Conservation (phyloP, 2,329 filamentous ascomycete genomes). For the Aspergillus fructus region DNA sequence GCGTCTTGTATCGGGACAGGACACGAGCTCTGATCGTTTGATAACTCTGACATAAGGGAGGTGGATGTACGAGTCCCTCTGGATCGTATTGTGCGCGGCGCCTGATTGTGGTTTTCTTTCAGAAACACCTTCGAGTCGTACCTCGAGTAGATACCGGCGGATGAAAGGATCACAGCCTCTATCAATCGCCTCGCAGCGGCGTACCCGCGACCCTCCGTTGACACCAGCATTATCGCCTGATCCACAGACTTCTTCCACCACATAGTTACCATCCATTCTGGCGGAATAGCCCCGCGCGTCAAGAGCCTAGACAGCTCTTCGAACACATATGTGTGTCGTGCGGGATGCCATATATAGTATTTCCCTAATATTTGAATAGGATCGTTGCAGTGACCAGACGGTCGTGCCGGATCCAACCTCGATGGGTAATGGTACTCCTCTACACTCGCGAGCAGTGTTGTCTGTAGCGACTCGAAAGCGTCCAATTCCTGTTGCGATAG, state of each 20-base stretch:
- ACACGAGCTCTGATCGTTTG: conserved; percentile 20
- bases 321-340: conserved; percentile 31
- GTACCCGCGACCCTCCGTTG: conserved; percentile 33
- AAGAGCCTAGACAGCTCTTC: conserved; percentile 37
- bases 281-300: conserved; percentile 30
- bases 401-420: conserved; percentile 24
- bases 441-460: conserved; percentile 31
- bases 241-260: conserved; percentile 38
- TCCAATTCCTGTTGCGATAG: conserved; percentile 33
- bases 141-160: conserved; percentile 19
- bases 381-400: conserved; percentile 22
- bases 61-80: conserved; percentile 22
- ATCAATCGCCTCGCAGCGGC: conserved; percentile 32
- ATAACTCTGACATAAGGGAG: conserved; percentile 1
- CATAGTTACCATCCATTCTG: conserved; percentile 43
- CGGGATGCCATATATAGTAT: conserved; percentile 25
- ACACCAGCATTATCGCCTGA: conserved; percentile 37
- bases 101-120: not conserved
- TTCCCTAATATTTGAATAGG: conserved; percentile 31
- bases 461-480: conserved; percentile 35
- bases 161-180: conserved; percentile 33
- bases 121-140: not conserved
- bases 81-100: not conserved
- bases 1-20: conserved; percentile 37
- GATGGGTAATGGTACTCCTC: conserved; percentile 29